phyloP scores from a whole-genome alignment of 192 early-diverging fungal species.

The Linderina pennispora region DNA sequence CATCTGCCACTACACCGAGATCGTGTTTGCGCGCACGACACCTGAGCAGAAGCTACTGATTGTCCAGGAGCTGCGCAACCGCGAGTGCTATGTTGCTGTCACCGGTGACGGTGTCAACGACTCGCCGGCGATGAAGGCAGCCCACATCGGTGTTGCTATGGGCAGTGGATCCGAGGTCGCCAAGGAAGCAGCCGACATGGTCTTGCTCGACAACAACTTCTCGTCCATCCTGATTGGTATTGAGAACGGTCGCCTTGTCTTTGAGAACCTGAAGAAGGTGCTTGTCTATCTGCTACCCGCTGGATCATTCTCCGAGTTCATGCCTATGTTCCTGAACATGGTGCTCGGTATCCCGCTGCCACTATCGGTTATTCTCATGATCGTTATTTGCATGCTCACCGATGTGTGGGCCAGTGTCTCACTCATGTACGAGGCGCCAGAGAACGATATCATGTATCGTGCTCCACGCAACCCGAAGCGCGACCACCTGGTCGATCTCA shows the following conservation, averaged over 20 bases:
- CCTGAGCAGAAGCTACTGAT: slow-evolving; percentile 76
- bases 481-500: slow-evolving; percentile 54
- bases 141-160: slow-evolving; percentile 78
- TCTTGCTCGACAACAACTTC: slow-evolving; percentile 53
- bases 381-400: slow-evolving; percentile 53
- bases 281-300: slow-evolving; percentile 67
- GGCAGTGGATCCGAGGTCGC: slow-evolving; percentile 68
- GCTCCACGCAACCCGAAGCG: slow-evolving; percentile 60
- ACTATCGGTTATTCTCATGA: slow-evolving; percentile 64
- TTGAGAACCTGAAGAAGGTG: slow-evolving; percentile 79
- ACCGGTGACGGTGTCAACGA: slow-evolving; percentile 88
- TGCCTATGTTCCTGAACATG: slow-evolving; percentile 62
- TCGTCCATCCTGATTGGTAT: slow-evolving; percentile 57
- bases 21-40: slow-evolving; percentile 73
- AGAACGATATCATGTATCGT: slow-evolving; percentile 59
- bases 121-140: slow-evolving; percentile 74
- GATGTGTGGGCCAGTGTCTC: slow-evolving; percentile 53
- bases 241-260: slow-evolving; percentile 65
- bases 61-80: slow-evolving; percentile 58
- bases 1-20: slow-evolving; percentile 55
- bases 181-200: slow-evolving; percentile 58
- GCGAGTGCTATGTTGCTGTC: slow-evolving; percentile 64
- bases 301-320: slow-evolving; percentile 63
- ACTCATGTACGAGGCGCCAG: slow-evolving; percentile 64
- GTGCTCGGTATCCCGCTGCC: slow-evolving; percentile 68